Conservation (phyloP, 2,329 filamentous ascomycete species). For the Cadophora gregata region DNA sequence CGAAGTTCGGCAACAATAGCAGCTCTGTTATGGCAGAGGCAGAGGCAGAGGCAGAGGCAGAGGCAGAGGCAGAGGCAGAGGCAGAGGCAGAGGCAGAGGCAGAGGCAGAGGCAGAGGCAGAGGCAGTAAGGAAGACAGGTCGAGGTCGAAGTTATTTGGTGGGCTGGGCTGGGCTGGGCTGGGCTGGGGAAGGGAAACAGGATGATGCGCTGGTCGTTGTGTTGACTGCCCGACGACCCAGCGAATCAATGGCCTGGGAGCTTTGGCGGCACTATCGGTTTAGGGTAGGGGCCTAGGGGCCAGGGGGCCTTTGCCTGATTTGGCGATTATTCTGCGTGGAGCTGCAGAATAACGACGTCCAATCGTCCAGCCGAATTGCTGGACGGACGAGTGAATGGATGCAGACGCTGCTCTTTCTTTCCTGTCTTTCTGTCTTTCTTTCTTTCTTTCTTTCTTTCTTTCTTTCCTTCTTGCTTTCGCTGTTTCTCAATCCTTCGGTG, state of each 20-base stretch:
- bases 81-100: neutral
- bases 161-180: constrained; percentile 1
- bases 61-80: neutral
- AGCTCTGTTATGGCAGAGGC: constrained; percentile 14
- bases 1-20: constrained; percentile 5
- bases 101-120: too few relatives aligned
- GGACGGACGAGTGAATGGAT: neutral
- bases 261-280: constrained; percentile 19
- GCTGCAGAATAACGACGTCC: neutral
- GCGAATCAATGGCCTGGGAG: constrained; percentile 16
- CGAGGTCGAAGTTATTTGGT: neutral
- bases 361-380: constrained; percentile 2
- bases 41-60: neutral
- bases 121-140: too few relatives aligned
- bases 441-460: neutral
- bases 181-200: neutral
- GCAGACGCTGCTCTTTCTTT: too few relatives aligned
- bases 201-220: constrained; percentile 9
- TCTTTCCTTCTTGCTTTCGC: neutral
- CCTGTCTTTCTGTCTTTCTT: neutral
- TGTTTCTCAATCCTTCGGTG: neutral
- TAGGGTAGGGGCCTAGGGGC: too few relatives aligned
- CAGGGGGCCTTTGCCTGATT: neutral
- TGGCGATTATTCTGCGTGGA: constrained; percentile 13
- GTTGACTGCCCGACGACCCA: constrained; percentile 15